Conservation (phyloP, 139 green algal species). For the Pleodorina starrii region DNA sequence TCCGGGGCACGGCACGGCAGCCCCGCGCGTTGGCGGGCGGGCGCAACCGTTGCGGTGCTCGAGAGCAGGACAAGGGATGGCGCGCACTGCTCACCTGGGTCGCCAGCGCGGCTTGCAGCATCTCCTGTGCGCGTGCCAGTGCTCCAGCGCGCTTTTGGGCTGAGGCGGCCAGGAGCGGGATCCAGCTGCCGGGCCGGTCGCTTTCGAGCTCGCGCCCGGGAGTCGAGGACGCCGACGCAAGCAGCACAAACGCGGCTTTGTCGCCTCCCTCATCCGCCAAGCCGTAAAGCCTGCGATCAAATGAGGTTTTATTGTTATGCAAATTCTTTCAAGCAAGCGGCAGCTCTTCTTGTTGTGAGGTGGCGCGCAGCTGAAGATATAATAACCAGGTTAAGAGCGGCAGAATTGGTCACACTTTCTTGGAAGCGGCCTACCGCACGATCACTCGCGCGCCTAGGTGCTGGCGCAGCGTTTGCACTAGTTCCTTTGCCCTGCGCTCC, state of each 20-base stretch:
- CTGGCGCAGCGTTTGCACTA: neutral
- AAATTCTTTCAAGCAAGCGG: no score
- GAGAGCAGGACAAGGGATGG: no score
- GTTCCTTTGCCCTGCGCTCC: neutral
- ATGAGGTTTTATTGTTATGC: no score
- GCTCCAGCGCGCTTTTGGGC: neutral
- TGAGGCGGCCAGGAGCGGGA: neutral
- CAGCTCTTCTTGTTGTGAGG: no score
- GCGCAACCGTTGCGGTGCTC: no score
- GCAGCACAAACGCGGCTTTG: neutral
- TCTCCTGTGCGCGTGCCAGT: neutral
- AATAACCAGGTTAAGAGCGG: no score
- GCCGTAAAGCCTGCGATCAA: neutral
- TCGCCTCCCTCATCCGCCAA: neutral
- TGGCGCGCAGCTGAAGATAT: no score
- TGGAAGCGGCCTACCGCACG: neutral
- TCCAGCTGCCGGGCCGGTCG: neutral
- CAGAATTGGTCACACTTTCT: no score
- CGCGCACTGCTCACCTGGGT: neutral
- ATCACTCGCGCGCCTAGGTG: neutral
- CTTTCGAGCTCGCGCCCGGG: neutral
- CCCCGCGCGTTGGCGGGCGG: no score
- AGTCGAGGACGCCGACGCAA: neutral
- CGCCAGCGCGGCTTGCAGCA: neutral
- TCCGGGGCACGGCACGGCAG: no score